Base-by-base conservation (phyloP, 2,329 filamentous ascomycete genomes). In the Cytospora schulzeri region DNA sequence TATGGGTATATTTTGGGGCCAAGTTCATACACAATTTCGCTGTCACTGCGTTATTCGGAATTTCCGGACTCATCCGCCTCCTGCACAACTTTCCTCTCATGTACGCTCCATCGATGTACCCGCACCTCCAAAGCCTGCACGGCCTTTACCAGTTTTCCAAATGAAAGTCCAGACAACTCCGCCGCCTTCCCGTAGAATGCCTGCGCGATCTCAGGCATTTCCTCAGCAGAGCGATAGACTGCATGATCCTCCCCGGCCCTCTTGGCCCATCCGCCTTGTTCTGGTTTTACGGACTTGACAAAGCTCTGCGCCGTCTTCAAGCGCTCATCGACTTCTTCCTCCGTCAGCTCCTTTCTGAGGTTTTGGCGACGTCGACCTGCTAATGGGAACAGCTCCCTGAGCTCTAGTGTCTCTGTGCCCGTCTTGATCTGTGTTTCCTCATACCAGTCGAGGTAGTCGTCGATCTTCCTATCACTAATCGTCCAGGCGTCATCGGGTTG, bases 391-490 rank as follows among this genome's bases (percentile, higher is more conserved):
- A 76, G 62, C 22, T 75, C 71, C 9, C 74, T 66, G 17, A 76
- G 70, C 56, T 75, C 71, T 50, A 73, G 68, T 4, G 74, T 61
- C 51, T 76, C 75, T 74, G 33, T 62, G 14, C 53, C 52, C 4
- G 53, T 14, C 45, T 63, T 65, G 59, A 67, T 41, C 29, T 62
- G 65, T 53, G 83, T 89, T 64, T 82, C 81, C 72, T 91, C 87
- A 73, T 91, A 93, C 88, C 90, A 95, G 74, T 92, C 86, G 75
- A 96, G 81, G 71, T 93, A 94, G 65, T 90, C 84, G 70, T 93
- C 90, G 45, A 94, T 77, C 67, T 89, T 85, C 11, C 78, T 74
- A 17, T 81, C 77, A 1, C 80, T 80, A 83, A 92, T 86, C 0
- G 61, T 71, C 69, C 78, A 73, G 11, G 72, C 73, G 7, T 75